phyloP scores from a whole-genome alignment of 192 early-diverging fungal species.

The Gamsiella multidivaricata region DNA sequence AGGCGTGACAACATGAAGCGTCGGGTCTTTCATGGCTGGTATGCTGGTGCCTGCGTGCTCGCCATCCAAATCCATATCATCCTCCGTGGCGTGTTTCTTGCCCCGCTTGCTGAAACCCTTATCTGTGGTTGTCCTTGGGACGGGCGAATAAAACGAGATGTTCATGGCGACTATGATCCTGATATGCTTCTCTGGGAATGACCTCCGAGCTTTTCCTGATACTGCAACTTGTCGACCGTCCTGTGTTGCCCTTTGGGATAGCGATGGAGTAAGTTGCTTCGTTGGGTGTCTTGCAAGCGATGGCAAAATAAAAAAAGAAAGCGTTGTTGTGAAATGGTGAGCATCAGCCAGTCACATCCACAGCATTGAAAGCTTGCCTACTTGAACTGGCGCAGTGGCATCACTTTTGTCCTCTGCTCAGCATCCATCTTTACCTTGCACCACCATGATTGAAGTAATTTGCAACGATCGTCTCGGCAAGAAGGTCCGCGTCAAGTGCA shows the following conservation, averaged over 20 bases:
- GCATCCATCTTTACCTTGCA: neutral
- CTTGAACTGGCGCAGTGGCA: too few species aligned
- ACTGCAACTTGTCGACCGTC: too few species aligned
- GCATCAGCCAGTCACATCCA: too few species aligned
- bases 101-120: conserved; percentile 6
- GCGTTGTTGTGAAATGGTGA: too few species aligned
- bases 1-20: conserved; percentile 73
- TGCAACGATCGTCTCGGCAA: conserved; percentile 92
- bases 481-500: conserved; percentile 90
- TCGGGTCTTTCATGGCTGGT: conserved; percentile 9
- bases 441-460: conserved; percentile 72
- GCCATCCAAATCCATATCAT: conserved; percentile 57
- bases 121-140: conserved; percentile 4
- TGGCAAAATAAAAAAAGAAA: too few species aligned
- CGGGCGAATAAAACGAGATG: conserved; percentile 39
- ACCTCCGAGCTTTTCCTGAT: too few species aligned
- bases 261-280: too few species aligned
- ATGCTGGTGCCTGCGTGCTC: conserved; percentile 2
- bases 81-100: conserved; percentile 8
- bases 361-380: too few species aligned
- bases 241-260: too few species aligned
- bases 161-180: conserved; percentile 26
- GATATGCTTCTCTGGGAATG: neutral
- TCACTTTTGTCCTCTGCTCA: neutral
- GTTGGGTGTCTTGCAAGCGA: too few species aligned